These are phyloP conservation scores for Phytophthora ramorum DNA, from an alignment of 352 stramenopile species.

Conservation along the genomic window DNA sequence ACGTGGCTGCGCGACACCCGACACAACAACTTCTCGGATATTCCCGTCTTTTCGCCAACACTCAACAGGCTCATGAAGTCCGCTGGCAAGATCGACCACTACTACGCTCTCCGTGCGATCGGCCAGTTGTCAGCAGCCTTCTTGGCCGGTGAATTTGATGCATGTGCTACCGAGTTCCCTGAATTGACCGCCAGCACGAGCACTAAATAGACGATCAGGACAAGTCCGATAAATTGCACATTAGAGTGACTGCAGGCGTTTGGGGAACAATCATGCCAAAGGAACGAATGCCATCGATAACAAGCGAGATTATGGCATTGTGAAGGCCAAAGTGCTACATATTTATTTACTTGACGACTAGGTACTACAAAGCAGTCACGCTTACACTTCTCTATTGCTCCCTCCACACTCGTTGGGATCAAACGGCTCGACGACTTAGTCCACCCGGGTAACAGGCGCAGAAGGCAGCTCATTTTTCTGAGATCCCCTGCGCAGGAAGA, in stretches of 20 bases:
- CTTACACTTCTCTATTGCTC: conserved; percentile 30
- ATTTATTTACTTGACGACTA: conserved; percentile 33
- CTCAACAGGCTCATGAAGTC: conserved; percentile 62
- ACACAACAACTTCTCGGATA: conserved; percentile 83
- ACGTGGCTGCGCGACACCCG: conserved; percentile 49
- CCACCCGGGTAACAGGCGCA: conserved; percentile 38
- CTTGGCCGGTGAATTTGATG: conserved; percentile 42
- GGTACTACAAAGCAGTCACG: conserved; percentile 33
- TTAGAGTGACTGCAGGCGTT: no score
- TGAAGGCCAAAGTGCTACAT: no score
- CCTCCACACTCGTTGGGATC: not conserved
- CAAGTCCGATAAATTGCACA: no score
- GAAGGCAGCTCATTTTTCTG: conserved; percentile 29
- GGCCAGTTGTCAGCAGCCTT: conserved; percentile 59
- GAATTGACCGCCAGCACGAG: conserved; percentile 32
- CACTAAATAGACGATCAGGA: conserved; percentile 32
- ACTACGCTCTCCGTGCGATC: conserved; percentile 50
- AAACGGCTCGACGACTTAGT: conserved; percentile 14
- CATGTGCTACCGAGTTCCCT: conserved; percentile 39
- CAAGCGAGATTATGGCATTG: no score
- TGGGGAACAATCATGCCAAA: no score
- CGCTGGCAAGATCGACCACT: conserved; percentile 52
- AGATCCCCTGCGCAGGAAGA: conserved; percentile 38
- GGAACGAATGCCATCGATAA: no score
- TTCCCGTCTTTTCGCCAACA: conserved; percentile 67